phyloP scores from a whole-genome alignment of 495 filamentous ascomycete genomes.

The Niebla homalea region DNA sequence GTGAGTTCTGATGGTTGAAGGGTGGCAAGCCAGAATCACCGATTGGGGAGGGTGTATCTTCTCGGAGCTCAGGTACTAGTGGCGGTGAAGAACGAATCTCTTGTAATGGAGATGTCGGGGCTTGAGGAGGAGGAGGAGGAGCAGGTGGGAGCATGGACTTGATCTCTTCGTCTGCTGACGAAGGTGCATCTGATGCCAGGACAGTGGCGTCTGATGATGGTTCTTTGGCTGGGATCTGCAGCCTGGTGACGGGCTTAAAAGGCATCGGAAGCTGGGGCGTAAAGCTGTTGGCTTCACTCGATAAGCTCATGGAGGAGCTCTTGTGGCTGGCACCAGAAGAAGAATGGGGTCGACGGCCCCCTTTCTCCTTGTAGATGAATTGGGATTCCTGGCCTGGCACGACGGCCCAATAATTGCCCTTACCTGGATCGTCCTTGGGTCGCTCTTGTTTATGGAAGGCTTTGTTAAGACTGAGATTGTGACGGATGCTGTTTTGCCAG shows the following conservation, averaged over 20 bases:
- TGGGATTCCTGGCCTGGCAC: slow-evolving; percentile 74
- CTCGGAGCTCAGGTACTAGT: slow-evolving; percentile 45
- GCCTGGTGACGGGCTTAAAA: background rate
- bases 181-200: slow-evolving; percentile 64
- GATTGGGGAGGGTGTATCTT: slow-evolving; percentile 63
- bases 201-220: slow-evolving; percentile 93
- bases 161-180: slow-evolving; percentile 50
- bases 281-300: slow-evolving; percentile 11
- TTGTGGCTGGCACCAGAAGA: slow-evolving; percentile 15
- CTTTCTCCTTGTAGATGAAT: slow-evolving; percentile 71
- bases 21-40: slow-evolving; percentile 42
- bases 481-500: slow-evolving; percentile 98
- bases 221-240: slow-evolving; percentile 32
- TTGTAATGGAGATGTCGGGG: slow-evolving; percentile 48
- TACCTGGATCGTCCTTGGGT: slow-evolving; percentile 94
- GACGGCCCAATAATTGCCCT: slow-evolving; percentile 97
- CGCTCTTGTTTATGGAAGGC: slow-evolving; percentile 93
- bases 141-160: slow-evolving; percentile 19
- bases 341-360: slow-evolving; percentile 40
- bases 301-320: slow-evolving; percentile 6
- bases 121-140: slow-evolving; percentile 20
- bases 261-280: slow-evolving; percentile 10
- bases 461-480: slow-evolving; percentile 96
- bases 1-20: slow-evolving; percentile 38
- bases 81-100: slow-evolving; percentile 83